Base-by-base conservation (phyloP, 208 protist species). In the Balamuthia mandrillaris region DNA sequence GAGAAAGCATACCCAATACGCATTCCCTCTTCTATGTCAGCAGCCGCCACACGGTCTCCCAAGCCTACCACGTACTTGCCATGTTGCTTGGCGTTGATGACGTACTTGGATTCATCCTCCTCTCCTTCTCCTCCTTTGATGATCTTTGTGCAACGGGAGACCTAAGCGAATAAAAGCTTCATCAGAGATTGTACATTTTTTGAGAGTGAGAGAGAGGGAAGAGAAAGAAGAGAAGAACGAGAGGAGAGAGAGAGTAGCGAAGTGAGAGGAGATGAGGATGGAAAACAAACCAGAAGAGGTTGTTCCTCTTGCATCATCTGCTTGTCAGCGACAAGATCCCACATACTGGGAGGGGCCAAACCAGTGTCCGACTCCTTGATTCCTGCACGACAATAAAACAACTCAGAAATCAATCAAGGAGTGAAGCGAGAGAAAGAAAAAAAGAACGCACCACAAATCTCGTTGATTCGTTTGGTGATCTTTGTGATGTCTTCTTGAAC, bases 11-110 rank as follows among this genome's bases (percentile, higher is more conserved):
- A 94, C 84, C 98, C 98, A 24, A 99, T 98, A 66, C 99, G 96
- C 98, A 99, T 99, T 49, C 96, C 98, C 92, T 99, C 98, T 90
- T 99, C 98, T 85, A 99, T 99, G 90, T 99, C 98, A 37, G 98
- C 97, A 33, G 98, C 97, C 4, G 98, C 95, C 9, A 99, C 96
- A 44, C 97, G 95, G 63, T 99, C 97, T 54, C 96, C 96, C 6
- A 99, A 94, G n/a, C 95, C 98, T 35, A 99, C 98, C 1, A 99
- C 98, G 93, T 99, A 99, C 93, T 99, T 99, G 24, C 96, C 97
- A 65, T 96, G 95, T 79, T 99, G 96, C 84, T 95, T 95, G 61
- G 99, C 96, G 89, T 96, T 98, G 85, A 99, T 98, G 66, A 99
- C 92, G 86, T 99, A 99, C 86, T 98, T 97, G 12, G 97, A 93